Conservation (phyloP, 805 yeast species). For the Kluyveromyces lactis region DNA sequence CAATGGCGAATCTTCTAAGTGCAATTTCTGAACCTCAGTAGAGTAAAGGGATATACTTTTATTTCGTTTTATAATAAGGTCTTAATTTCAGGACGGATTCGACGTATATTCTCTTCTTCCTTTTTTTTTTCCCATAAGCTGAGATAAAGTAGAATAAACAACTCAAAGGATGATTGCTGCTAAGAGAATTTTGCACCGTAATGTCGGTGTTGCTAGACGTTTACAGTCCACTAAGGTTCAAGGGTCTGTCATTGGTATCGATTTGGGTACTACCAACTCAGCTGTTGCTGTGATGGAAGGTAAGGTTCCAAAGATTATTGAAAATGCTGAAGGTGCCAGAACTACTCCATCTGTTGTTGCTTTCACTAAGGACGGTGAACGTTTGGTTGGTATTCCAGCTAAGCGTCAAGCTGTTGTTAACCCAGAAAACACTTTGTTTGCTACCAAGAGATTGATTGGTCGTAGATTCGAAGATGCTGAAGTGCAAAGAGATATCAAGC, state of each 20-base stretch:
- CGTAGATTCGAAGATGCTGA: constrained; percentile 84
- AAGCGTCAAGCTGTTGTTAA: constrained; percentile 94
- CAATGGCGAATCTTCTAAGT: too few species aligned
- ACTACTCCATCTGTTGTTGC: constrained; percentile 95
- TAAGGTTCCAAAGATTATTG: constrained; percentile 58
- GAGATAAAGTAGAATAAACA: too few species aligned
- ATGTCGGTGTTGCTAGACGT: constrained; percentile 24
- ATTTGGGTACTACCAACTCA: constrained; percentile 80
- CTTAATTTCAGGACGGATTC: too few species aligned
- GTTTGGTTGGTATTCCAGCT: constrained; percentile 90
- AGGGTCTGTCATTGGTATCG: constrained; percentile 64
- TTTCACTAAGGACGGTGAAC: constrained; percentile 84
- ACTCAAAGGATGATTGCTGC: constrained; percentile 20
- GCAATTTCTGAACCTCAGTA: too few species aligned
- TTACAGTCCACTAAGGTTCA: constrained; percentile 30
- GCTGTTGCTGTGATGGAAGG: constrained; percentile 81
- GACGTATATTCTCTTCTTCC: too few species aligned
- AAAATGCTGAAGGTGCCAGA: constrained; percentile 76
- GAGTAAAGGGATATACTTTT: too few species aligned
- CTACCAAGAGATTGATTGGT: constrained; percentile 92
- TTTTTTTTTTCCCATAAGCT: too few species aligned
- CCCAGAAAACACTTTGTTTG: constrained; percentile 88
- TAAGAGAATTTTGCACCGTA: constrained; percentile 17
- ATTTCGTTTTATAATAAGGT: too few species aligned
- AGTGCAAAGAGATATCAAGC: constrained; percentile 81